These are phyloP conservation scores for Lactuca sativa DNA, from an alignment of 129 eudicot species.

Conservation along the genomic window DNA sequence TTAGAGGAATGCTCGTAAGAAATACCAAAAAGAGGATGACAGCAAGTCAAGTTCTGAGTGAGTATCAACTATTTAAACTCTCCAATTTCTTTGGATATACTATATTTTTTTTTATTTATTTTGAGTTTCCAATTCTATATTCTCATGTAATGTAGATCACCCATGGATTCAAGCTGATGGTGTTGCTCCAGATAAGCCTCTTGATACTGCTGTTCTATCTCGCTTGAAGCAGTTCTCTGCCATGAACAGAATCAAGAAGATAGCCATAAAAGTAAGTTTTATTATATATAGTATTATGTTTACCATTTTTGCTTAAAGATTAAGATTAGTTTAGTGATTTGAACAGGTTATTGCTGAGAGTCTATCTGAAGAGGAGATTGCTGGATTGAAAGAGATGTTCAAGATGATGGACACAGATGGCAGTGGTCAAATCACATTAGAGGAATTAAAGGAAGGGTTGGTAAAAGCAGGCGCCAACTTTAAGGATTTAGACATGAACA, in stretches of 20 bases:
- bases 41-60: slow-evolving; percentile 77
- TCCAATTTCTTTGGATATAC: neutral
- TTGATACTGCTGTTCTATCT: slow-evolving; percentile 74
- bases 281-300: neutral
- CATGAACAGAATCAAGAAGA: slow-evolving; percentile 89
- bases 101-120: neutral
- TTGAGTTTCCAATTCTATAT: slow-evolving; percentile 8
- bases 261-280: slow-evolving; percentile 64
- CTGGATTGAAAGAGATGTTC: slow-evolving; percentile 85
- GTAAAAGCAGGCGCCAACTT: slow-evolving; percentile 67
- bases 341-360: slow-evolving; percentile 78
- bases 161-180: slow-evolving; percentile 88
- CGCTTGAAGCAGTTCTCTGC: slow-evolving; percentile 95
- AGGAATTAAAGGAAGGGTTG: slow-evolving; percentile 67
- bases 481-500: slow-evolving; percentile 60
- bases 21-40: slow-evolving; percentile 68
- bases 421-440: slow-evolving; percentile 74
- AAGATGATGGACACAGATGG: slow-evolving; percentile 78
- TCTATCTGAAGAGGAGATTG: slow-evolving; percentile 88
- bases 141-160: slow-evolving; percentile 46
- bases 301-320: neutral
- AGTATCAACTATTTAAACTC: slow-evolving; percentile 24
- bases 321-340: neutral
- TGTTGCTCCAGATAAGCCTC: slow-evolving; percentile 83
- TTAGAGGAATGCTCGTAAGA: slow-evolving; percentile 72